phyloP scores from a whole-genome alignment of 2,329 filamentous ascomycete genomes.

The Cercospora zeina region DNA sequence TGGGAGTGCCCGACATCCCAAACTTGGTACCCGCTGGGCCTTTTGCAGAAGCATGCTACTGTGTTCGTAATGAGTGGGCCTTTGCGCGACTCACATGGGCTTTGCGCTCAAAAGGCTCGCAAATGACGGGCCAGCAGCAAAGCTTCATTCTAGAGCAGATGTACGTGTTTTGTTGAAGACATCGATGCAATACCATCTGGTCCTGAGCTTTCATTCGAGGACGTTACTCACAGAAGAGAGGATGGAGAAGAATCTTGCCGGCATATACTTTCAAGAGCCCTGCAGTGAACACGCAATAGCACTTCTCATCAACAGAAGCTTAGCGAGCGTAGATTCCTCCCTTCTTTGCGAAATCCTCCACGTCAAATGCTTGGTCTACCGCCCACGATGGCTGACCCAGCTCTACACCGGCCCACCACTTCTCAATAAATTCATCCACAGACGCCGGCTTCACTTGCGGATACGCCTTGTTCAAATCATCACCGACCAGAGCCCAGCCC shows the following conservation, averaged over 20 bases:
- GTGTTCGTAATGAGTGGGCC: neutral
- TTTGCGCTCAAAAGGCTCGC: neutral
- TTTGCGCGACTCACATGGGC: neutral
- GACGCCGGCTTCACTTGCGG: conserved; percentile 33
- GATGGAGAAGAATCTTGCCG: neutral
- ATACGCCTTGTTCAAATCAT: conserved; percentile 35
- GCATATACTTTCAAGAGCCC: neutral
- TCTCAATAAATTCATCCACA: conserved; percentile 34
- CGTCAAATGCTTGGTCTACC: conserved; percentile 25
- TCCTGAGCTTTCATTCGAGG: neutral
- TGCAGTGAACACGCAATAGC: neutral
- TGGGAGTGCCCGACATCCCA: neutral
- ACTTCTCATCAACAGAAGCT: neutral
- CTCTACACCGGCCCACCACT: conserved; percentile 37
- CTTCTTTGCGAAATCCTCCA: conserved; percentile 10
- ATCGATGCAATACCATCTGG: neutral
- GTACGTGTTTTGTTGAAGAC: neutral
- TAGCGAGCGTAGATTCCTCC: neutral
- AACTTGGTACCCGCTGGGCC: neutral
- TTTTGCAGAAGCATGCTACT: neutral
- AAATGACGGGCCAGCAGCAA: neutral
- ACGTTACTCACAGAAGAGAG: neutral
- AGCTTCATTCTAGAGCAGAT: neutral
- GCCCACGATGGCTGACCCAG: conserved; percentile 33
- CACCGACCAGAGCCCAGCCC: conserved; percentile 32